Evolutionary conservation across 345 rosid genomes (phyloP).

Genomic region (Jatropha curcas): DNA sequence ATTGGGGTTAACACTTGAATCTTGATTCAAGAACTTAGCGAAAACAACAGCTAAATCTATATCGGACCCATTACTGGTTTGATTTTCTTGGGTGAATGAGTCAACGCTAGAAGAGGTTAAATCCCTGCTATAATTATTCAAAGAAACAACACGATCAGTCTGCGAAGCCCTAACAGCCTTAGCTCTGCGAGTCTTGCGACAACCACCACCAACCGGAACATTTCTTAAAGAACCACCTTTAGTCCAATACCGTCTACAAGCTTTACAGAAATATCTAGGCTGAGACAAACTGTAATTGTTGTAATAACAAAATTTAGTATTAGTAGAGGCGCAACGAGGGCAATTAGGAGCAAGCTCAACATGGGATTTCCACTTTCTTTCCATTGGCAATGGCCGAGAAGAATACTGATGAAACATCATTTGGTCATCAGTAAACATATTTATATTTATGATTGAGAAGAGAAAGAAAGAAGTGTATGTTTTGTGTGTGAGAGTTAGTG

Average conservation of each 20-base stretch:
- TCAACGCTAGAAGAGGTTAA: slow-evolving; percentile 6
- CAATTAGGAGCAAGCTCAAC: slow-evolving; percentile 63
- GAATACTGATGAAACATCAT: slow-evolving; percentile 24
- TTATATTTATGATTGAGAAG: neutral
- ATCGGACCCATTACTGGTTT: slow-evolving; percentile 21
- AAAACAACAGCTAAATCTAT: slow-evolving; percentile 79
- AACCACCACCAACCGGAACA: slow-evolving; percentile 86
- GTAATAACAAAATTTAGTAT: slow-evolving; percentile 92
- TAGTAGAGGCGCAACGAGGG: slow-evolving; percentile 84
- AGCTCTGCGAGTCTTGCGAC: slow-evolving; percentile 66
- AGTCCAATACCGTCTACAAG: slow-evolving; percentile 86
- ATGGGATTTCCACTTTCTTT: slow-evolving; percentile 39
- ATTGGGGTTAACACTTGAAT: slow-evolving; percentile 17
- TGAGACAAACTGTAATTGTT: slow-evolving; percentile 91
- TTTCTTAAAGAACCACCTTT: slow-evolving; percentile 85
- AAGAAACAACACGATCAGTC: slow-evolving; percentile 8
- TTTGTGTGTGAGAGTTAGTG: slow-evolving; percentile 16
- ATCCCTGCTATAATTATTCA: slow-evolving; percentile 26
- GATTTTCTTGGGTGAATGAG: neutral
- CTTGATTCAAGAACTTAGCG: slow-evolving; percentile 58
- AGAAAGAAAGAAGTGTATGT: neutral
- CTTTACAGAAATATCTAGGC: slow-evolving; percentile 86
- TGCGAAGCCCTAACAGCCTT: slow-evolving; percentile 39
- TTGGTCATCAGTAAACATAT: slow-evolving; percentile 29
- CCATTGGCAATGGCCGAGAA: slow-evolving; percentile 21